Evolutionary conservation across 768 basidiomycete species (phyloP), one percentile per base, ranked within the genome.

Genomic region (Coprinopsis sp.): DNA sequence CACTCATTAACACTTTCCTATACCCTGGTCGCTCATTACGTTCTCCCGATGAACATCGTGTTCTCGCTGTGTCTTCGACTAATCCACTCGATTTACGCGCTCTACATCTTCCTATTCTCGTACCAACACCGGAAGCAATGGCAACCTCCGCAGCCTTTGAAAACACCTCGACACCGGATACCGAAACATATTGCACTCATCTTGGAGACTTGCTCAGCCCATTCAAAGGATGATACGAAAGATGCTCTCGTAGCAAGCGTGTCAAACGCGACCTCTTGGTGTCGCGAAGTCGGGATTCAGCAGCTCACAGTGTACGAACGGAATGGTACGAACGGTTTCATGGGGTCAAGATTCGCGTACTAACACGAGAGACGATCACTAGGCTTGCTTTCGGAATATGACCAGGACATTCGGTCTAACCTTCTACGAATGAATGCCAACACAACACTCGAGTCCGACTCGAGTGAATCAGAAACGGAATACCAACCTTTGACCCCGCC

Each of bases 401-500:
- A 68, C 7, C 65, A 71, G 44, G 59, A 61, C 24, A 73, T 79
- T 29, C 67, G 64, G 55, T 76, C 40, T 58, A 65, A 44, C 37
- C 48, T 54, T 43, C 62, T 60, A 45, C 54, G 44, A 23, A 39
- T 27, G 37, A 55, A 29, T 24, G 53, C 51, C 64, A 72, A 34
- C n/a, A 3, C 34, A 13, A 27, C 33, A 6, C 8, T 37, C 7
- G 41, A 49, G 34, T 49, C 30, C 37, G 48, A 49, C 24, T 67
- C 65, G 16, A 68, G 69, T 44, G 76, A 74, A 46, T 77, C 78
- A 16, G 84, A 86, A 46, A 62, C 76, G 3, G 77, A 81, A 56
- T 88, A 81, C 31, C 54, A 41, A 60, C 88, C 87, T 31, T 68
- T 79, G 34, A 90, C 87, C 0, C 88, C 87, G n/a, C 88, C 87